Evolutionary conservation across 495 filamentous ascomycete species (phyloP), one percentile per base, ranked within the genome.

Genomic region (Penicillium manginii): DNA sequence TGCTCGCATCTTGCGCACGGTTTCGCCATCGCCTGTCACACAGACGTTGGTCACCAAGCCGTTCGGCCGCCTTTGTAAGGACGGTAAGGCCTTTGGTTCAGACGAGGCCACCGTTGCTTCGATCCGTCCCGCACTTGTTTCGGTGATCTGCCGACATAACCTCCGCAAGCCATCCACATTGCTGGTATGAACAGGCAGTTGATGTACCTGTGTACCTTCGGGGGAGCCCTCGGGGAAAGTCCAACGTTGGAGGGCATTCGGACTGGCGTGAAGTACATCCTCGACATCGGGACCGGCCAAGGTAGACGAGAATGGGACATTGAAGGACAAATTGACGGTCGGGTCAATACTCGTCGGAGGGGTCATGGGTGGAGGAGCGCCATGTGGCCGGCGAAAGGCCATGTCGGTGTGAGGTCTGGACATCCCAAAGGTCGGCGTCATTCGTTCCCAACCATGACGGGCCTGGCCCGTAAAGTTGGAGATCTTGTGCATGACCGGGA

Each of bases 391-490:
- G 82, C 84, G 90, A 74, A 79, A 83, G 70, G 88, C 80, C 83
- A 93, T 87, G 65, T 91, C 88, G 78, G 87, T 84, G 66, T 88
- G 86, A 67, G 87, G 86, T 69, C 85, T 79, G 58, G 86, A 88
- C 84, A 91, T 91, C 80, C 85, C 85, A 69, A 91, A 91, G 57
- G 90, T 88, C 62, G 89, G 90, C 69, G 85, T 85, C 85, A 94
- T 93, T 82, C 90, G 86, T 79, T 96, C 91, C 83, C 89, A 90
- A 83, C 91, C 93, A 86, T 96, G 91, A 81, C 92, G 89, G 83
- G 86, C 86, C 62, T 80, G 77, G 72, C 85, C 85, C 63, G 86
- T 87, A 67, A 96, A 91, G 78, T 91, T 93, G 75, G 88, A 86
- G 70, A 97, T 87, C 79, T 93, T 96, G 82, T 96, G 93, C 92